Percentiles rank a stretch among this genome's conserved stretches.
Evolutionary conservation across 2,329 filamentous ascomycete genomes (phyloP).

Genomic region (Cladosporium colombiae): DNA sequence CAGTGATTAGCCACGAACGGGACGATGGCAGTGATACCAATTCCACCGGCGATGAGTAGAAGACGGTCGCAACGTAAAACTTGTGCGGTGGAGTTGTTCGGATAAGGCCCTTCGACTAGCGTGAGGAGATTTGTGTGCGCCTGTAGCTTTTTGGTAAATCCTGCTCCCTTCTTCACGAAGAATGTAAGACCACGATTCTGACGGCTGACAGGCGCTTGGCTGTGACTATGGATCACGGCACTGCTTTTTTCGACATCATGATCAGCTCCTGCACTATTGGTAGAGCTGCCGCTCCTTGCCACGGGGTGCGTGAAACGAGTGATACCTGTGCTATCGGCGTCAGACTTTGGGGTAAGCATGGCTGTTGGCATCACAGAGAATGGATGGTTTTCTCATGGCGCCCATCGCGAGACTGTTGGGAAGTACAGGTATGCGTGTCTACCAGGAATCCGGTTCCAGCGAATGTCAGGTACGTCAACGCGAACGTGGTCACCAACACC

Average conservation of each 20-base stretch:
- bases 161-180: not conserved
- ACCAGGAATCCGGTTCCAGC: not conserved
- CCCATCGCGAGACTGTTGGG: not conserved
- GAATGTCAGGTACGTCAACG: not conserved
- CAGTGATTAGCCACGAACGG: not conserved
- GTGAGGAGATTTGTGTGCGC: not conserved
- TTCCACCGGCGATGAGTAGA: not conserved
- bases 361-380: not conserved
- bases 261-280: not conserved
- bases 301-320: not conserved
- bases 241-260: not conserved
- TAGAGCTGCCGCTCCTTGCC: not conserved
- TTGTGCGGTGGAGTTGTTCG: not conserved
- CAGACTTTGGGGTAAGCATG: not conserved
- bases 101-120: not conserved
- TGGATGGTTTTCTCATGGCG: not conserved
- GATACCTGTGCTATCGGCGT: not conserved
- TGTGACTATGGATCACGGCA: not conserved
- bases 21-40: not conserved
- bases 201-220: not conserved
- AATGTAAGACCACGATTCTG: not conserved
- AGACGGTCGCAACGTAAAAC: not conserved
- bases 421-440: not conserved
- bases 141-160: not conserved
- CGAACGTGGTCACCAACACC: not conserved